Conservation (phyloP, 1,139 yeast genomes). For the Saccharomyces hybrid region DNA sequence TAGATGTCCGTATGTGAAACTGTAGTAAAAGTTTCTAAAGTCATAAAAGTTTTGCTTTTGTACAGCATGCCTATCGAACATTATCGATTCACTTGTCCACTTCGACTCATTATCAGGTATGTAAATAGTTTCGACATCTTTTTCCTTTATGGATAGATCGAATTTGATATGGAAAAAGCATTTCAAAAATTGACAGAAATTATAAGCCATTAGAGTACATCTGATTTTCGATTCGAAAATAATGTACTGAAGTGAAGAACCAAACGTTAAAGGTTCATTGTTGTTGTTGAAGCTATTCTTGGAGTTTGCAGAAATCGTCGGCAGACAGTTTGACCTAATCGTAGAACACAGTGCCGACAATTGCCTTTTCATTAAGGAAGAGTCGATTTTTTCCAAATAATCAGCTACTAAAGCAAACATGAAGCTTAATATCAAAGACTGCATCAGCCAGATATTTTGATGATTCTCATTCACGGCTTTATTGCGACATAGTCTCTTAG, state of each 20-base stretch:
- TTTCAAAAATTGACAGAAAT: constrained; percentile 38
- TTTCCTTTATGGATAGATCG: constrained; percentile 19
- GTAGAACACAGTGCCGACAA: constrained; percentile 66
- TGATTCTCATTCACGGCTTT: constrained; percentile 10
- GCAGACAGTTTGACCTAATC: constrained; percentile 40
- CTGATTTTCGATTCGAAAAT: constrained; percentile 49
- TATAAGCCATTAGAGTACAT: constrained; percentile 41
- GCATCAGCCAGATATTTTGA: constrained; percentile 54
- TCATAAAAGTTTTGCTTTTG: constrained; percentile 17
- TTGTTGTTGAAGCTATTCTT: background rate
- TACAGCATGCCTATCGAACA: background rate
- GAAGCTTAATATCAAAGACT: constrained; percentile 61
- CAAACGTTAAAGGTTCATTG: constrained; percentile 15
- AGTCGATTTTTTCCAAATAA: constrained; percentile 43
- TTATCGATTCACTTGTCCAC: constrained; percentile 20
- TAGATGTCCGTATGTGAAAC: constrained; percentile 25
- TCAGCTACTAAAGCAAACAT: constrained; percentile 70
- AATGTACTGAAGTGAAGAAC: constrained; percentile 37
- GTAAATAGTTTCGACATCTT: constrained; percentile 20
- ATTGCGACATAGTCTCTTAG: constrained; percentile 40
- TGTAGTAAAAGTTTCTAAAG: constrained; percentile 25
- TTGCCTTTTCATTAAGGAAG: constrained; percentile 62
- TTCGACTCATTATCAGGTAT: constrained; percentile 33
- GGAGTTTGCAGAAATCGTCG: constrained; percentile 8
- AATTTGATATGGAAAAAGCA: constrained; percentile 38